A percentile compares a stretch with the other conserved stretches of the same genome.
These are phyloP conservation scores for Yamadazyma olivae DNA, from an alignment of 805 yeast genomes.

Conservation along the genomic window DNA sequence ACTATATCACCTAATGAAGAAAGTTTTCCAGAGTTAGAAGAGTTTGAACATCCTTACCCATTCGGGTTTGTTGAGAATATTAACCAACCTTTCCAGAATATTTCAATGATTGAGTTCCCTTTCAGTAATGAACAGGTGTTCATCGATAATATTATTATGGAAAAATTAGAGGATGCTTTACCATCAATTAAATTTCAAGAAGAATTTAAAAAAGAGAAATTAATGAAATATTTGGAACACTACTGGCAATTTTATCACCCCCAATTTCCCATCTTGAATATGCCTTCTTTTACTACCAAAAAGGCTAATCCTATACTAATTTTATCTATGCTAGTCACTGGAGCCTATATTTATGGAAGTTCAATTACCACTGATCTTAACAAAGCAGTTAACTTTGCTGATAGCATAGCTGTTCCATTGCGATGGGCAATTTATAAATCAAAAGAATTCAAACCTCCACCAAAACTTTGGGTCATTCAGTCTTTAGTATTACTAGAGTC, in stretches of 20 bases:
- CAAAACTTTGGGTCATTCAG: constrained; percentile 70
- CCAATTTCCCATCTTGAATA: constrained; percentile 54
- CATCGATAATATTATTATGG: constrained; percentile 7
- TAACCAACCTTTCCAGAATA: background rate
- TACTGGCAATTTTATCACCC: constrained; percentile 59
- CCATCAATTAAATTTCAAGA: constrained; percentile 11
- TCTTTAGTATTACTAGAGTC: constrained; percentile 63
- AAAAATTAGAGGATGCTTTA: constrained; percentile 6
- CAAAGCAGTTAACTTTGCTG: constrained; percentile 17
- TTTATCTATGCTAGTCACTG: constrained; percentile 52
- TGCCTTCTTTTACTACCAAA: constrained; percentile 50
- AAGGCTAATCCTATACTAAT: constrained; percentile 46
- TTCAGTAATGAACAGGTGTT: constrained; percentile 8
- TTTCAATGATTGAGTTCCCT: constrained; percentile 8
- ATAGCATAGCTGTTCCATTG: constrained; percentile 51
- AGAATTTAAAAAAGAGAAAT: constrained; percentile 4
- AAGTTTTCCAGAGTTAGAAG: constrained; percentile 9
- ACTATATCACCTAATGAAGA: constrained; percentile 11
- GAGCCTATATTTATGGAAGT: constrained; percentile 34
- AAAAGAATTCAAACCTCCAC: constrained; percentile 69
- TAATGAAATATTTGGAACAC: constrained; percentile 8
- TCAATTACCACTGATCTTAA: constrained; percentile 4
- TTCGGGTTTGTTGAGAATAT: background rate
- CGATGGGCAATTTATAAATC: constrained; percentile 66
- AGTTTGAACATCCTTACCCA: constrained; percentile 10